phyloP scores from a whole-genome alignment of 2,329 filamentous ascomycete species.

The Alternaria postmessia region DNA sequence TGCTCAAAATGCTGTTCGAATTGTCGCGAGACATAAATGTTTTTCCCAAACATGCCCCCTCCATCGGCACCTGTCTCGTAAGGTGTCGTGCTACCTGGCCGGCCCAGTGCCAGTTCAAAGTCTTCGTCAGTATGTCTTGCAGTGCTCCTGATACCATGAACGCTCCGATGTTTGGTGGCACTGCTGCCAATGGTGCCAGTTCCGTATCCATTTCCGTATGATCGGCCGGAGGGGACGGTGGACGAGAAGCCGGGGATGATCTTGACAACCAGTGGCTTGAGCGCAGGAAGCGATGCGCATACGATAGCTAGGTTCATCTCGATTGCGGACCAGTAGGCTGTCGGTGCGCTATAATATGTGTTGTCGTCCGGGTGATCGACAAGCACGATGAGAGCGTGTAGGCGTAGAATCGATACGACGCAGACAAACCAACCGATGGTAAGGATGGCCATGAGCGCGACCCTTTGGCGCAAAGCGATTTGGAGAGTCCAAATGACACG shows the following conservation, averaged over 20 bases:
- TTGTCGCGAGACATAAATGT: constrained; percentile 9
- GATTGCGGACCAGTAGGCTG: constrained; percentile 42
- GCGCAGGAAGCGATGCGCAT: constrained; percentile 42
- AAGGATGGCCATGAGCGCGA: constrained; percentile 32
- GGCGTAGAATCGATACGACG: constrained; percentile 41
- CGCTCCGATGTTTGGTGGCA: neutral
- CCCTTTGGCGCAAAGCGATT: constrained; percentile 31
- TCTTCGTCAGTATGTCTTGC: constrained; percentile 16
- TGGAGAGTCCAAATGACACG: constrained; percentile 35
- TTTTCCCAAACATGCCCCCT: constrained; percentile 16
- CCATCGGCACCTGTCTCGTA: constrained; percentile 14
- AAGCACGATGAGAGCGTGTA: constrained; percentile 28
- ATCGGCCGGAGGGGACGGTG: constrained; percentile 14
- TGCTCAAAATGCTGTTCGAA: constrained; percentile 12
- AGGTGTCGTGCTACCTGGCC: constrained; percentile 8
- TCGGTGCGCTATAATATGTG: constrained; percentile 32
- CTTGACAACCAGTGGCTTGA: constrained; percentile 38
- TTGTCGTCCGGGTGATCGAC: constrained; percentile 26
- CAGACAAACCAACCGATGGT: constrained; percentile 47
- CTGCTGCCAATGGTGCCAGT: constrained; percentile 9
- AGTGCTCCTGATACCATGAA: constrained; percentile 7
- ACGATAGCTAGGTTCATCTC: constrained; percentile 45
- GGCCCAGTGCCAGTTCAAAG: constrained; percentile 23
- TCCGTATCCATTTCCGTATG: constrained; percentile 10
- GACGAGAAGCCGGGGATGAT: constrained; percentile 33